phyloP scores from a whole-genome alignment of 352 stramenopile species.

The Pelagophyceae sp. region DNA sequence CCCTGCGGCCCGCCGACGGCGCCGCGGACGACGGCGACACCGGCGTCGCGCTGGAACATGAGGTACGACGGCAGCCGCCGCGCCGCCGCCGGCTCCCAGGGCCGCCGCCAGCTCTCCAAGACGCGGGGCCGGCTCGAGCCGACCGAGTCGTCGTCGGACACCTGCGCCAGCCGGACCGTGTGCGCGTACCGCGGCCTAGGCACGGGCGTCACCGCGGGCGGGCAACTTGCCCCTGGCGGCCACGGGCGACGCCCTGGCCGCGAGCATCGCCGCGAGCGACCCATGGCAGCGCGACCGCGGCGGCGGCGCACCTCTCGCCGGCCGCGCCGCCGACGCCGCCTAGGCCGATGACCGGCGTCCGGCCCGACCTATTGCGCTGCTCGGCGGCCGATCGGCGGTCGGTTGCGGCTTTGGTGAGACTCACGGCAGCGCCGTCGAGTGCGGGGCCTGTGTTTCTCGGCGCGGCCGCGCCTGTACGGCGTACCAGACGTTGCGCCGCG shows the following conservation, averaged over 20 bases:
- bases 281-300: not conserved
- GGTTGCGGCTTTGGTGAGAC: too few relatives aligned
- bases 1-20: not conserved
- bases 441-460: too few relatives aligned
- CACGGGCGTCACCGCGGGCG: too few relatives aligned
- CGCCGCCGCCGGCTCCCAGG: too few relatives aligned
- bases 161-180: not conserved
- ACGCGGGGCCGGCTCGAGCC: not conserved
- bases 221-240: too few relatives aligned
- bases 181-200: not conserved
- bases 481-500: too few relatives aligned
- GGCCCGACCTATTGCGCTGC: not conserved
- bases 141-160: not conserved
- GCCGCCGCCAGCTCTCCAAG: not conserved
- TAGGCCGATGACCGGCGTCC: not conserved
- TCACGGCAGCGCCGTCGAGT: too few relatives aligned
- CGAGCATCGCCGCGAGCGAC: not conserved
- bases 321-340: not conserved
- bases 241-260: not conserved
- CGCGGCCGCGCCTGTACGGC: too few relatives aligned
- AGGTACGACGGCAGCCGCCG: not conserved
- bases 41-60: not conserved
- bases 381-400: too few relatives aligned
- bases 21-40: not conserved
- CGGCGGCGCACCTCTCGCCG: not conserved